These are phyloP conservation scores for Aspergillus cejpii DNA, from an alignment of 2,329 filamentous ascomycete species.

Conservation along the genomic window DNA sequence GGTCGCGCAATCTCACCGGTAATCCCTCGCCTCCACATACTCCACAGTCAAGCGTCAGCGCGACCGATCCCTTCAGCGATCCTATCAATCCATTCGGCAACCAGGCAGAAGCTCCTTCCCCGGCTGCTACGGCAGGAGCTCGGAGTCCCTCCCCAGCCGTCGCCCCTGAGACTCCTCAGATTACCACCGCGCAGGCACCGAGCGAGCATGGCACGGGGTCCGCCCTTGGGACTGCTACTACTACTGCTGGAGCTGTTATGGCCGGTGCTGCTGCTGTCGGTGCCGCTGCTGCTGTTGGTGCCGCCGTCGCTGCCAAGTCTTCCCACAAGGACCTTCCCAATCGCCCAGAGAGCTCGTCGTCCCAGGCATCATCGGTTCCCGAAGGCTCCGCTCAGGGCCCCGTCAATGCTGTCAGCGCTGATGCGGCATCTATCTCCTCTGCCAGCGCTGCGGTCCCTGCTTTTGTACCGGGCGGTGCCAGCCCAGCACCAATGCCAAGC, in stretches of 20 bases:
- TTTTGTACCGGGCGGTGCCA: slow-evolving; percentile 22
- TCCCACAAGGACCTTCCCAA: slow-evolving; percentile 17
- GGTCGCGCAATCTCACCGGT: slow-evolving; percentile 31
- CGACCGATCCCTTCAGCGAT: slow-evolving; percentile 46
- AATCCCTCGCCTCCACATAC: slow-evolving; percentile 25
- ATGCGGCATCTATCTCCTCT: slow-evolving; percentile 13
- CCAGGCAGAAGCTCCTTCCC: slow-evolving; percentile 46
- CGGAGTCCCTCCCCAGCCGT: slow-evolving; percentile 6
- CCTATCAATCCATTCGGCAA: slow-evolving; percentile 65
- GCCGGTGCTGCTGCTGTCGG: slow-evolving; percentile 38
- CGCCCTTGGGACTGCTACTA: slow-evolving; percentile 36
- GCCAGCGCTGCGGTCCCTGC: slow-evolving; percentile 9
- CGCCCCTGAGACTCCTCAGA: not conserved
- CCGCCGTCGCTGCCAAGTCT: slow-evolving; percentile 21
- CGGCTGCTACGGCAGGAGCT: slow-evolving; percentile 7
- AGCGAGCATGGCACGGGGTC: slow-evolving; percentile 2
- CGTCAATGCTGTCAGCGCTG: slow-evolving; percentile 19
- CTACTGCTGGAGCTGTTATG: slow-evolving; percentile 35
- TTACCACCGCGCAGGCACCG: slow-evolving; percentile 2
- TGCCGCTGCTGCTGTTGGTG: slow-evolving; percentile 33
- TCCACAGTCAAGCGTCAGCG: slow-evolving; percentile 38
- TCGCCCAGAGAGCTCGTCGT: slow-evolving; percentile 18
- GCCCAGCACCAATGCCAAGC: slow-evolving; percentile 48
- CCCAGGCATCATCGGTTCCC: slow-evolving; percentile 19
- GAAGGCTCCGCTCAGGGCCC: slow-evolving; percentile 21